Percentiles rank a stretch among this genome's conserved stretches.
phyloP scores from a whole-genome alignment of 352 stramenopile species.

The Phytophthora pini region DNA sequence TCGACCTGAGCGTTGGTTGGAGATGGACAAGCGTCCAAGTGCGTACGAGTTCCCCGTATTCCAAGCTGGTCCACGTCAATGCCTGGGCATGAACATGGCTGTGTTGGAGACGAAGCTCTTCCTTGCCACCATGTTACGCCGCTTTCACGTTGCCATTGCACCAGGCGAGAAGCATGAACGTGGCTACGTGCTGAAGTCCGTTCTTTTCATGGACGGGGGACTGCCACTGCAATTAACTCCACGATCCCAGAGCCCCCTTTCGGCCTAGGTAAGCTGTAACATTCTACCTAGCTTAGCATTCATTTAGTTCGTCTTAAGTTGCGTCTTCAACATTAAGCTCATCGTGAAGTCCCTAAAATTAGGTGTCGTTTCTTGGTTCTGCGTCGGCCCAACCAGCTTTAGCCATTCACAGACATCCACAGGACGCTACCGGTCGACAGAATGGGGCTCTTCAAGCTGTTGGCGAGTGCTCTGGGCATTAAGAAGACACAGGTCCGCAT shows the following conservation, averaged over 20 bases:
- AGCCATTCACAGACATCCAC: constrained; percentile 21
- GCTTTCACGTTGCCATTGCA: constrained; percentile 56
- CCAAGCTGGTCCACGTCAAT: constrained; percentile 67
- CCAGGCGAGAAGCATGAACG: constrained; percentile 47
- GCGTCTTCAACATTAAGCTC: too few species aligned
- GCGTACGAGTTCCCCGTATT: constrained; percentile 80
- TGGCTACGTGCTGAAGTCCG: constrained; percentile 59
- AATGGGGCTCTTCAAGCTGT: constrained; percentile 90
- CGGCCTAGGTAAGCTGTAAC: not conserved
- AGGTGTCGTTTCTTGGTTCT: constrained; percentile 35
- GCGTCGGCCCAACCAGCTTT: not conserved
- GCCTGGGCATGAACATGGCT: constrained; percentile 78
- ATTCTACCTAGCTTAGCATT: too few species aligned
- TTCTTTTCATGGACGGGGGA: constrained; percentile 58
- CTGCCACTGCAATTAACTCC: constrained; percentile 52
- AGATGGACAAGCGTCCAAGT: constrained; percentile 62
- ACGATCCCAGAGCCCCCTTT: constrained; percentile 5
- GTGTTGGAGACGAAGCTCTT: constrained; percentile 72
- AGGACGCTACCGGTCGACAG: not conserved
- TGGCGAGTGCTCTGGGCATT: constrained; percentile 78
- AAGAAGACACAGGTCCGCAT: constrained; percentile 89
- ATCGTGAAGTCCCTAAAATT: constrained; percentile 17
- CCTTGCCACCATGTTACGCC: constrained; percentile 48
- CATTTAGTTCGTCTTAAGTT: too few species aligned
- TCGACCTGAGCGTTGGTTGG: constrained; percentile 73